Percentiles rank a stretch among this genome's conserved stretches.
Evolutionary conservation across 202 grass and related monocot species (phyloP).

Genomic region (Setaria viridis): DNA sequence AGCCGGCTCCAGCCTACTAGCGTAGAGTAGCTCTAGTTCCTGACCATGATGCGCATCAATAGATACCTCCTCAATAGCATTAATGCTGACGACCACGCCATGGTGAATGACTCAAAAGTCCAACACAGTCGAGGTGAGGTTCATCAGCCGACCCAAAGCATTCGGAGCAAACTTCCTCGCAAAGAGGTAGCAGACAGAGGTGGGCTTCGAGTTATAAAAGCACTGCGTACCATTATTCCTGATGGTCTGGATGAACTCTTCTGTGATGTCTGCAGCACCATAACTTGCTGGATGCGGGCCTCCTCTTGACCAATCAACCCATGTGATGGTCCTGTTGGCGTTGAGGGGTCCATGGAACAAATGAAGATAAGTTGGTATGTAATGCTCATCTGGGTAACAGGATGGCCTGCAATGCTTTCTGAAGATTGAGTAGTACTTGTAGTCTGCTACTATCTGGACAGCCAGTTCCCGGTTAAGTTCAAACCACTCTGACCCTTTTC

Average conservation of each 20-base stretch:
- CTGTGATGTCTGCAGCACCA: slow-evolving; percentile 58
- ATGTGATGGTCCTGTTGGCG: slow-evolving; percentile 85
- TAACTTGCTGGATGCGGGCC: slow-evolving; percentile 90
- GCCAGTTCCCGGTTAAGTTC: slow-evolving; percentile 93
- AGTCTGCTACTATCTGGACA: slow-evolving; percentile 66
- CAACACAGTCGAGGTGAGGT: slow-evolving; percentile 69
- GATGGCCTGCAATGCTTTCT: slow-evolving; percentile 82
- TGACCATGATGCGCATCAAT: neutral
- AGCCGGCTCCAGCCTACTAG: slow-evolving; percentile 19
- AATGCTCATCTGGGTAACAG: slow-evolving; percentile 92
- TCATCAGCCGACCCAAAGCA: slow-evolving; percentile 77
- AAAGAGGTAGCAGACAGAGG: slow-evolving; percentile 80
- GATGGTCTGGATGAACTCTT: slow-evolving; percentile 76
- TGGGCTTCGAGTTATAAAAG: slow-evolving; percentile 75
- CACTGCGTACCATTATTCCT: slow-evolving; percentile 82
- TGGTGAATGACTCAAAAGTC: slow-evolving; percentile 56
- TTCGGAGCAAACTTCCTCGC: slow-evolving; percentile 93
- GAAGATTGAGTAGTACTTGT: slow-evolving; percentile 87
- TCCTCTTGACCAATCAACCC: slow-evolving; percentile 99
- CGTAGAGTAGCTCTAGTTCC: slow-evolving; percentile 36
- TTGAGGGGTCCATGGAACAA: slow-evolving; percentile 77
- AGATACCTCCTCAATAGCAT: slow-evolving; percentile 28
- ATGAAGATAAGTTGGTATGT: slow-evolving; percentile 90
- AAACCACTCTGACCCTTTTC: slow-evolving; percentile 96
- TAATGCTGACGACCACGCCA: neutral